Percentiles rank a stretch among this genome's conserved stretches.
Conservation (phyloP, 345 rosid genomes). For the Viola odorata region DNA sequence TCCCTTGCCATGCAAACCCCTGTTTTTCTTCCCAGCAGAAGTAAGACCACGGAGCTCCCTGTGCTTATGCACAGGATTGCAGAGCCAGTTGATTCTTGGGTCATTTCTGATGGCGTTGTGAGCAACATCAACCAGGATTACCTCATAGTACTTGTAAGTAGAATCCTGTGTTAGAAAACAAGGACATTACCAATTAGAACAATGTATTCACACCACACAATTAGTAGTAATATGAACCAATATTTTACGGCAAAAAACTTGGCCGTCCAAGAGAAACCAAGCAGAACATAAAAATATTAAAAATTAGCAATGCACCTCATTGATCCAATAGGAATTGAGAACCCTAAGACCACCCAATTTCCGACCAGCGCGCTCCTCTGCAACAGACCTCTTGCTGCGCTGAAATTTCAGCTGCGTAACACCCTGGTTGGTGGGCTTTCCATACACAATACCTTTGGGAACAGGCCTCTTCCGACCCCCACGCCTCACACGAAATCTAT, state of each 20-base stretch:
- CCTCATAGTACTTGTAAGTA: constrained; percentile 31
- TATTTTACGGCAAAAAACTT: too few relatives aligned
- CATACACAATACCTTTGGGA: constrained; percentile 42
- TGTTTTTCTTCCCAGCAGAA: constrained; percentile 29
- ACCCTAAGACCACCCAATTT: constrained; percentile 35
- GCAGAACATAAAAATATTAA: background rate
- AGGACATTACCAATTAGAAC: too few relatives aligned
- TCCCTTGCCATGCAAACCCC: constrained; percentile 30
- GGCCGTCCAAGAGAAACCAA: background rate
- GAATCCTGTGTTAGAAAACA: constrained; percentile 18
- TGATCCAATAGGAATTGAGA: constrained; percentile 37
- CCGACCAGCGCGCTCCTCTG: constrained; percentile 41
- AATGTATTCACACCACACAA: too few relatives aligned
- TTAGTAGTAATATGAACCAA: too few relatives aligned
- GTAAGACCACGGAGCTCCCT: constrained; percentile 31
- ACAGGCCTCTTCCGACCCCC: constrained; percentile 41
- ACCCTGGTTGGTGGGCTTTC: constrained; percentile 39
- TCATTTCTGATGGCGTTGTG: constrained; percentile 32
- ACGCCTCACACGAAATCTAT: constrained; percentile 35
- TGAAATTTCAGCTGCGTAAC: constrained; percentile 38
- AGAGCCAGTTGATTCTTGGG: constrained; percentile 33
- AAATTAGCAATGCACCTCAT: constrained; percentile 21
- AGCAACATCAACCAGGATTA: constrained; percentile 26
- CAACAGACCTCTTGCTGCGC: constrained; percentile 40
- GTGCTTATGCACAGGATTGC: constrained; percentile 31